phyloP scores from a whole-genome alignment of 495 filamentous ascomycete species.

The Pseudomonodictys pantanalensis region DNA sequence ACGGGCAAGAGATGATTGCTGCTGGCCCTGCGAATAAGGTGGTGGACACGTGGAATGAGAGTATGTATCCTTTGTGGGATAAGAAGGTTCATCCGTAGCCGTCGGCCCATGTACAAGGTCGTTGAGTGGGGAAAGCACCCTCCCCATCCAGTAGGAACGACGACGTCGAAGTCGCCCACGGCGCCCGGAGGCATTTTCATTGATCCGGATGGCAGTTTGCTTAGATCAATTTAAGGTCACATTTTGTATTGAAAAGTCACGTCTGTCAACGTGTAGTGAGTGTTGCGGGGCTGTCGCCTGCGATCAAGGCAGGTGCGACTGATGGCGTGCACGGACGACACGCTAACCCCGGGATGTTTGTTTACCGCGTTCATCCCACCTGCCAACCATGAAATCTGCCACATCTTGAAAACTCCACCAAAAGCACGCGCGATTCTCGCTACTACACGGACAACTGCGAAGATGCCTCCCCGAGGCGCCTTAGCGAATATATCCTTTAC shows the following conservation, averaged over 20 bases:
- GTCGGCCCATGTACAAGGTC: too few relatives aligned
- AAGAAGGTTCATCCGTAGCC: not conserved
- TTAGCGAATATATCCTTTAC: conserved; percentile 57
- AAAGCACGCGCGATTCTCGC: not conserved
- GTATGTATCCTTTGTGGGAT: conserved; percentile 29
- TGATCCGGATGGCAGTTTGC: too few relatives aligned
- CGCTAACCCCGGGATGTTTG: not conserved
- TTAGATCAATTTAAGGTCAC: too few relatives aligned
- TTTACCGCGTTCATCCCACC: conserved; percentile 23
- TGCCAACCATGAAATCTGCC: not conserved
- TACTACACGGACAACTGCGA: not conserved
- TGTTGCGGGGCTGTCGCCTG: not conserved
- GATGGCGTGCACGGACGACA: not conserved
- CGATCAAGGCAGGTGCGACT: too few relatives aligned
- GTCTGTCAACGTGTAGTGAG: not conserved
- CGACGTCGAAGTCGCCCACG: too few relatives aligned
- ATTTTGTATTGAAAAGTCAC: not conserved
- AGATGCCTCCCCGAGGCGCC: conserved; percentile 57
- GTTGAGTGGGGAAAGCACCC: too few relatives aligned
- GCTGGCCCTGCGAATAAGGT: conserved; percentile 40
- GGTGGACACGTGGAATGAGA: conserved; percentile 44
- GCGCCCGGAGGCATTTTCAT: too few relatives aligned
- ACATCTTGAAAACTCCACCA: not conserved
- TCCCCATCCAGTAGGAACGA: too few relatives aligned
- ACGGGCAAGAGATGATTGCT: conserved; percentile 43